These are phyloP conservation scores for Macaranga tanarius DNA, from an alignment of 441 rosid genomes.

Conservation along the genomic window DNA sequence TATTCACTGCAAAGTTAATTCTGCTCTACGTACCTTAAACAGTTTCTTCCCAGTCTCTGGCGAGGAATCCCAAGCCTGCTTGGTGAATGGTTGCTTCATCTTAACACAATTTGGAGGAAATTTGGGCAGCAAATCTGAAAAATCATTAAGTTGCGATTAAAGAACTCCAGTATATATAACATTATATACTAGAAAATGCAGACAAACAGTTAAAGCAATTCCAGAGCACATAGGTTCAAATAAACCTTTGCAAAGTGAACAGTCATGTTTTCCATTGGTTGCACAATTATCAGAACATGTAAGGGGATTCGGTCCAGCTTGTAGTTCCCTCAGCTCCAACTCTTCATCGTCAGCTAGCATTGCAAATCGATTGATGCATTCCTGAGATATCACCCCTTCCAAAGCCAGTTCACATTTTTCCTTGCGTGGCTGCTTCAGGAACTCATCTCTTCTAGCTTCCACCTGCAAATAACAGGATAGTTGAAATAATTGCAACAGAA, in stretches of 20 bases:
- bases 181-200: conserved; percentile 1
- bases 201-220: conserved; percentile 12
- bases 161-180: conserved; percentile 1
- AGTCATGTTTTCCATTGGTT: conserved; percentile 46
- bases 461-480: conserved; percentile 46
- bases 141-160: conserved; percentile 21
- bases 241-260: conserved; percentile 86
- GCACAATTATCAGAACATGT: conserved; percentile 65
- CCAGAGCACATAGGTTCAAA: conserved; percentile 21
- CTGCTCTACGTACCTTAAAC: conserved; percentile 61
- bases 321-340: conserved; percentile 77
- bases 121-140: conserved; percentile 68
- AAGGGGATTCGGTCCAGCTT: conserved; percentile 57
- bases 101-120: conserved; percentile 83
- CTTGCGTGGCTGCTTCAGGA: conserved; percentile 35
- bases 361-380: conserved; percentile 38
- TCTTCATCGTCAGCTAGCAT: conserved; percentile 86
- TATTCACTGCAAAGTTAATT: conserved; percentile 12
- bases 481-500: conserved; percentile 16
- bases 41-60: conserved; percentile 77
- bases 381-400: conserved; percentile 42
- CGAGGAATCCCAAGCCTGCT: conserved; percentile 82
- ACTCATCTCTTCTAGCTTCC: conserved; percentile 36
- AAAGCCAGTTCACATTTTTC: conserved; percentile 73
- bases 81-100: conserved; percentile 79